phyloP scores from a whole-genome alignment of 1,139 yeast species.

The Candida sp. region DNA sequence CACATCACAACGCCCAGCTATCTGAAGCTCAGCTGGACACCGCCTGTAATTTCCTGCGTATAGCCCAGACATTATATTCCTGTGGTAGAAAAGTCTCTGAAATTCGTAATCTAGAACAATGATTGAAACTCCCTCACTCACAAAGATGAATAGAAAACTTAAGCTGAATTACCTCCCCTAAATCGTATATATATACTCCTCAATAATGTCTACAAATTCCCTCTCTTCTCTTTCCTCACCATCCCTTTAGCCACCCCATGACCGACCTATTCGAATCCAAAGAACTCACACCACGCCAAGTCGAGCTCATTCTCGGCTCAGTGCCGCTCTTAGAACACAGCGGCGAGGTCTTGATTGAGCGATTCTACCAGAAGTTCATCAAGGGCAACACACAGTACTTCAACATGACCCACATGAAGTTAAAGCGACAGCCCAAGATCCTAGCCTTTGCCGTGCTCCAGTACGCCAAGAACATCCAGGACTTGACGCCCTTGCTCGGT shows the following conservation, averaged over 20 bases:
- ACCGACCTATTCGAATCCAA: conserved; percentile 13
- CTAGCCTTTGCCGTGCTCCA: conserved; percentile 64
- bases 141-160: too few relatives aligned
- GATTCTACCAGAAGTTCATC: conserved; percentile 42
- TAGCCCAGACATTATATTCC: too few relatives aligned
- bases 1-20: too few relatives aligned
- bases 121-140: too few relatives aligned
- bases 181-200: too few relatives aligned
- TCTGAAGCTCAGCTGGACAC: too few relatives aligned
- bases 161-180: too few relatives aligned
- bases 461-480: conserved; percentile 68
- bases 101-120: too few relatives aligned
- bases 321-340: conserved; percentile 61
- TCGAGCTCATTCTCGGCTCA: conserved; percentile 53
- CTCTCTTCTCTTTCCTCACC: too few relatives aligned
- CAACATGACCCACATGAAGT: conserved; percentile 61
- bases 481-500: conserved; percentile 53
- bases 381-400: conserved; percentile 41
- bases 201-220: too few relatives aligned
- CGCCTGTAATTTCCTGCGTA: too few relatives aligned
- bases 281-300: conserved; percentile 33
- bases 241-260: neutral
- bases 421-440: conserved; percentile 64
- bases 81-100: too few relatives aligned
- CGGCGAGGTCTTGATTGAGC: conserved; percentile 59